Base-by-base conservation (phyloP, 116 monocot species). In the Cymodocea nodosa region DNA sequence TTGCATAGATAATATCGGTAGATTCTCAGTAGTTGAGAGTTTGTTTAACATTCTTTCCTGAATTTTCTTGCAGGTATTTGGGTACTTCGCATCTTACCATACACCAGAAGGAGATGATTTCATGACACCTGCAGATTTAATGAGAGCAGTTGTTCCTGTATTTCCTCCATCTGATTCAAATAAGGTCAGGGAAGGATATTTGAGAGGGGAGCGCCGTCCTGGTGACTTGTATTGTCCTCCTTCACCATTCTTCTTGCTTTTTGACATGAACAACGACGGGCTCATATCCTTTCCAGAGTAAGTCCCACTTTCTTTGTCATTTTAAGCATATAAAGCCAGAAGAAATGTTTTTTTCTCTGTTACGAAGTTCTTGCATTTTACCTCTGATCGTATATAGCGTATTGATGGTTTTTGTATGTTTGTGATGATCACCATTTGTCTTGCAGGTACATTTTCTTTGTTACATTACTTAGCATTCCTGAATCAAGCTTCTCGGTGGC, bases 281-380 rank as follows among this genome's bases (percentile, higher is more conserved):
- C 83, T 92, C 50, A 92, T 98, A 70, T 92, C 92, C n/a, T 98
- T 98, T 59, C 53, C 88, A 51, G 98, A 98, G 98, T 98, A 76
- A 83, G 85, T 73, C 34, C 15, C 15, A 18, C 4, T 39, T 69
- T 16, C 50, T 9, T 52, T 34, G 16, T 15, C 17, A 10, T 44
- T 44, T 44, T 44, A 12, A 10, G 44, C 44, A 44, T 44, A 44
- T 1, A 44, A 44, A 10, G 44, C 44, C 9, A 10, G 44, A 44
- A 44, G 7, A 7, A 12, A 12, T 12, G 11, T 1, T 44, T 44
- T 12, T 44, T 57, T 25, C 58, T 58, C 4, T 58, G 22, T 22
- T 58, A 23, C 23, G 9, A 62, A 19, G 8, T 44, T 39, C 39
- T 44, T 8, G 39, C 10, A 36, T 62, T 39, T 62, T 4, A 10